Percentiles rank a stretch among this genome's conserved stretches.
Conservation (phyloP, 805 yeast species). For the Metschnikowia sp. region DNA sequence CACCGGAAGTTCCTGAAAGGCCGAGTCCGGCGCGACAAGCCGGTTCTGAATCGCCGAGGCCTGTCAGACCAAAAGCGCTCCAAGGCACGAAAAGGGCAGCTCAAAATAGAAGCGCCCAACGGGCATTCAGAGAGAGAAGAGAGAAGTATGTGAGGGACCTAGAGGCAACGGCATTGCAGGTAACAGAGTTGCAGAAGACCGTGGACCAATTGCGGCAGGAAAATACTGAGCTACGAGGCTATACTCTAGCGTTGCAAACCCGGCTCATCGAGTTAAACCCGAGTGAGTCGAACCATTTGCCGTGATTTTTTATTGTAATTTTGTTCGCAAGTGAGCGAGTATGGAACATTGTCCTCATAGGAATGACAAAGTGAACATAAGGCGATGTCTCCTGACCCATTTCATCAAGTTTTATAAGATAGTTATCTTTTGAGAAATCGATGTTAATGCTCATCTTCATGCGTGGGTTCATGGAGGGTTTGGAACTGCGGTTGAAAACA, state of each 20-base stretch:
- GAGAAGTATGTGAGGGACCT: slow-evolving; percentile 78
- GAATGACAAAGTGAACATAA: too few species aligned
- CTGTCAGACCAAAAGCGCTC: slow-evolving; percentile 21
- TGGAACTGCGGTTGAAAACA: too few species aligned
- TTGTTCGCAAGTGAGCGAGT: too few species aligned
- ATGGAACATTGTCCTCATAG: too few species aligned
- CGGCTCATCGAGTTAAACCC: slow-evolving; percentile 49
- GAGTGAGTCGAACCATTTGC: not conserved
- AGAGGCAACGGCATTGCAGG: slow-evolving; percentile 65
- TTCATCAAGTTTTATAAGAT: too few species aligned
- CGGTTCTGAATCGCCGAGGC: not conserved
- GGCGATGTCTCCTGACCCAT: too few species aligned
- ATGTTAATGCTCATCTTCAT: too few species aligned
- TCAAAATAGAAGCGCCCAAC: slow-evolving; percentile 88
- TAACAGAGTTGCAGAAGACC: slow-evolving; percentile 58
- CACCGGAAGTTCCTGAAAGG: too few species aligned
- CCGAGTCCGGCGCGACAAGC: too few species aligned
- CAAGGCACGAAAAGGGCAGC: slow-evolving; percentile 80
- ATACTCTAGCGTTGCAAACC: slow-evolving; percentile 66
- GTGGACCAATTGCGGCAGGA: slow-evolving; percentile 68
- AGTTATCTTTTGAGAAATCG: too few species aligned
- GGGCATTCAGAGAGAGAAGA: slow-evolving; percentile 83
- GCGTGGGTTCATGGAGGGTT: too few species aligned
- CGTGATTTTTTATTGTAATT: not conserved
- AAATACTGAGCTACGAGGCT: slow-evolving; percentile 68